These are phyloP conservation scores for Bruguiera parviflora DNA, from an alignment of 345 rosid species.

Conservation along the genomic window DNA sequence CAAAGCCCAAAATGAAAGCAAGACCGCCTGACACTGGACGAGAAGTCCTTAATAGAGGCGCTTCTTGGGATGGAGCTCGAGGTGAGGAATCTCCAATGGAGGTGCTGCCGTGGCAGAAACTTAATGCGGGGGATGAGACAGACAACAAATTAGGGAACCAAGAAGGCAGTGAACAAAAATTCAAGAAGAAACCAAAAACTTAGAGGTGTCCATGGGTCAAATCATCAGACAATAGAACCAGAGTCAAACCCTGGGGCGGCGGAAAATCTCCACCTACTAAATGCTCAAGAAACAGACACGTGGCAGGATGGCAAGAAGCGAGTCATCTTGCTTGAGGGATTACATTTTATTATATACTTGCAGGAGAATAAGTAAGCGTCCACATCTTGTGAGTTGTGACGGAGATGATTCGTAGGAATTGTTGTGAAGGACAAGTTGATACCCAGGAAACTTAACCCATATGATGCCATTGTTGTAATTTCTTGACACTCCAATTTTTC, in stretches of 20 bases:
- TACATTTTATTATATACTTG: not conserved
- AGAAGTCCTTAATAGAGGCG: not conserved
- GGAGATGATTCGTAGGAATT: not conserved
- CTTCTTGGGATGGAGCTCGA: slow-evolving; percentile 8
- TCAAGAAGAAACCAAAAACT: slow-evolving; percentile 1
- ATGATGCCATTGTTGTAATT: not conserved
- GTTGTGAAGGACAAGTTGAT: not conserved
- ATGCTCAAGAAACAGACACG: slow-evolving; percentile 12
- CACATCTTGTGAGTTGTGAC: slow-evolving; percentile 10
- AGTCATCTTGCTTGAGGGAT: slow-evolving; percentile 10
- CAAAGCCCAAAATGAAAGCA: too few relatives aligned
- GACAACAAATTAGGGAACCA: not conserved
- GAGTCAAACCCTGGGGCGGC: slow-evolving; percentile 4
- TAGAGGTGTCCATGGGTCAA: slow-evolving; percentile 9
- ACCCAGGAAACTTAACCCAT: not conserved
- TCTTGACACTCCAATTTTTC: slow-evolving; percentile 2
- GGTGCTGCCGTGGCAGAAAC: slow-evolving; percentile 3
- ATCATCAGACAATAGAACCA: not conserved
- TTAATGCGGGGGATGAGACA: not conserved
- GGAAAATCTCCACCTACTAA: slow-evolving; percentile 1
- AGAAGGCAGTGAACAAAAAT: not conserved
- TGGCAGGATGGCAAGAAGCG: slow-evolving; percentile 8
- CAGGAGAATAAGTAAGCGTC: slow-evolving; percentile 7
- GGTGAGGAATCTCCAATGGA: slow-evolving; percentile 12
- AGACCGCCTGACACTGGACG: not conserved